phyloP scores from a whole-genome alignment of 2,329 filamentous ascomycete genomes.

The Lecanicillium sp. region DNA sequence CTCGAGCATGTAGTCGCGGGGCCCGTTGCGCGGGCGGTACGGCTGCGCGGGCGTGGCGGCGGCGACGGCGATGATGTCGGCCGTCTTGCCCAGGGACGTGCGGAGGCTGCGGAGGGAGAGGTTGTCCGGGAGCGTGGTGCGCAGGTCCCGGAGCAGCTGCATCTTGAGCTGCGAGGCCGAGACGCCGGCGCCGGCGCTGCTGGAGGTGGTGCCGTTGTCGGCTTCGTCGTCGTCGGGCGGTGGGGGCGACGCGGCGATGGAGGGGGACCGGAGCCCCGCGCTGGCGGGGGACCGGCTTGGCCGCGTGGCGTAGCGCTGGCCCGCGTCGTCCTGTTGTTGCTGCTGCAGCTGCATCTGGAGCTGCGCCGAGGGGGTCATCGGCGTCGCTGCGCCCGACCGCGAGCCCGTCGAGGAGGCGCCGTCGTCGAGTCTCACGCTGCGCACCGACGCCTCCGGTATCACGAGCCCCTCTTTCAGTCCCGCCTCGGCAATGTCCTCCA shows the following conservation, averaged over 20 bases:
- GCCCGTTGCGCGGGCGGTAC: conserved; percentile 49
- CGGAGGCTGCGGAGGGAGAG: conserved; percentile 47
- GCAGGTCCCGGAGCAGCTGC: conserved; percentile 41
- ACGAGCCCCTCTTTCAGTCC: conserved; percentile 14
- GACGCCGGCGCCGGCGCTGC: too few species aligned
- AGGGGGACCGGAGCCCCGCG: conserved; percentile 22
- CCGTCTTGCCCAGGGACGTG: conserved; percentile 40
- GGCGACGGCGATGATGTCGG: conserved; percentile 51
- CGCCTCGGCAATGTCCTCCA: conserved; percentile 8
- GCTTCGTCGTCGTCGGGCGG: conserved; percentile 4
- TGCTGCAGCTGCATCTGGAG: conserved; percentile 20
- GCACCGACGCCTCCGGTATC: conserved; percentile 24
- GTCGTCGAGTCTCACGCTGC: conserved; percentile 7
- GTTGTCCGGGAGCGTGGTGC: conserved; percentile 46
- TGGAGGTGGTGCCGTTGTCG: conserved; percentile 17
- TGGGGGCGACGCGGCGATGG: conserved; percentile 20
- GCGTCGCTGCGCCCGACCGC: conserved; percentile 10
- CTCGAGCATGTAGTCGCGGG: conserved; percentile 53
- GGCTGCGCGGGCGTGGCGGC: conserved; percentile 45
- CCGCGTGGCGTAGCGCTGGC: conserved; percentile 18
- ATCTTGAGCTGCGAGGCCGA: conserved; percentile 34
- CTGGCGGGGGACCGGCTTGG: conserved; percentile 18
- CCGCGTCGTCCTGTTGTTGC: conserved; percentile 17
- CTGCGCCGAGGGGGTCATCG: conserved; percentile 17
- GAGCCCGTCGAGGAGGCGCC: neutral